Evolutionary conservation across 768 basidiomycete species (phyloP), one percentile per base, ranked within the genome.

Genomic region (Chlorophyllum brunneum): DNA sequence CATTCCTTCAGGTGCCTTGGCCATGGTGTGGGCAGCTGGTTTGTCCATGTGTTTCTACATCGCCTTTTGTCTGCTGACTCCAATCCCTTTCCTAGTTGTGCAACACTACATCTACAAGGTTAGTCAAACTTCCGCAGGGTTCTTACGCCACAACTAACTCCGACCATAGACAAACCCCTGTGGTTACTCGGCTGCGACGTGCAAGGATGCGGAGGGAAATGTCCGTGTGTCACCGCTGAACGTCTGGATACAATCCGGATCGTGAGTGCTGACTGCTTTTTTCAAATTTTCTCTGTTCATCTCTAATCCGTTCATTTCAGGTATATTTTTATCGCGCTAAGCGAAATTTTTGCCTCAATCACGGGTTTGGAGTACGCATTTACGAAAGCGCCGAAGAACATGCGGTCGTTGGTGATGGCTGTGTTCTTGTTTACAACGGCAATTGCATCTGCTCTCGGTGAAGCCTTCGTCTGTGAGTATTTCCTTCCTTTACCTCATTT

Each of bases 301-400:
- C 5, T 6, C 15, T 29, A 15, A 46, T 18, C 5, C 7, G 29
- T 4, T 16, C 4, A 10, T 29, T 15, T n/a, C 44, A 82, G 81
- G 7, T 88, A 88, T 62, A 64, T 86, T 37, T 68, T 88, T 39
- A 76, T 88, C 58, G 85, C 84, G 2, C 70, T 83, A 53, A 80
- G 78, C 61, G 88, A 92, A 70, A 91, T 92, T 62, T 75, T 90
- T 37, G 86, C 86, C 1, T 83, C 83, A 2, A 88, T 92, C 67
- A 91, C 88, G 0, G 85, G 86, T 5, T 77, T 92, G 52, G 88
- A 92, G 65, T 92, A 92, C 60, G 89, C 88, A 15, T 92, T 86
- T 70, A 88, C 86, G 20, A 91, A 92, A 67, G 91, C 90, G 10
- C 92, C 92, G 9, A 82, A 73, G 67, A 88, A 88, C 68, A 93